phyloP scores from a whole-genome alignment of 345 rosid species.

The Gossypium arboreum region DNA sequence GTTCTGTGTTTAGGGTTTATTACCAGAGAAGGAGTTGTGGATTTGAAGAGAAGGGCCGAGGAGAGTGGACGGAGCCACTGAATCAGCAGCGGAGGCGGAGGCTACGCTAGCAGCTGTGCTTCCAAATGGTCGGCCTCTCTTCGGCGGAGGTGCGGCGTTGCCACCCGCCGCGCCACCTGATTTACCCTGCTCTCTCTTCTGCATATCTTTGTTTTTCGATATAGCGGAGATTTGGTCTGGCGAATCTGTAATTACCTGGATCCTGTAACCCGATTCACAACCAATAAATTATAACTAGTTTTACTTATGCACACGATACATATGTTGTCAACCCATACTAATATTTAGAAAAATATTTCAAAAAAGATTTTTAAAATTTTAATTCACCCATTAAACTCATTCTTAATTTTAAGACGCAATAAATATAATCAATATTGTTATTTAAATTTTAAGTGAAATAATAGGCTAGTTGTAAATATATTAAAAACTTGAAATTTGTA shows the following conservation, averaged over 20 bases:
- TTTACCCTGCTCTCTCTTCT: slow-evolving; percentile 81
- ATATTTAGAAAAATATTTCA: no score
- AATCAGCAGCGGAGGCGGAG: slow-evolving; percentile 48
- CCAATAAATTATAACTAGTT: not conserved
- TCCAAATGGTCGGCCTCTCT: slow-evolving; percentile 91
- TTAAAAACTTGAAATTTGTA: no score
- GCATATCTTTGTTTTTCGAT: slow-evolving; percentile 38
- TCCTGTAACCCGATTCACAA: not conserved
- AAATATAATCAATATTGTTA: no score
- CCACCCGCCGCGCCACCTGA: slow-evolving; percentile 68
- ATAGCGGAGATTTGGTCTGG: not conserved
- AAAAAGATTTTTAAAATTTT: no score
- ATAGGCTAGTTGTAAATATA: no score
- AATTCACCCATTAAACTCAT: no score
- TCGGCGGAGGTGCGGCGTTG: slow-evolving; percentile 51
- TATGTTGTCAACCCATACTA: no score
- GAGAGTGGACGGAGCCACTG: slow-evolving; percentile 61
- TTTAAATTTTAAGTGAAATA: no score
- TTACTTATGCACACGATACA: no score
- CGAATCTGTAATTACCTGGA: slow-evolving; percentile 9
- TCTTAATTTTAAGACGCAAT: no score
- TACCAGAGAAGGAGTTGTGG: slow-evolving; percentile 84
- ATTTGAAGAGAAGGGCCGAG: slow-evolving; percentile 91
- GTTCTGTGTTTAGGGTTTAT: slow-evolving; percentile 20
- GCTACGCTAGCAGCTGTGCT: slow-evolving; percentile 49